Evolutionary conservation across 495 filamentous ascomycete genomes (phyloP).

Genomic region (Daldinia decipiens): DNA sequence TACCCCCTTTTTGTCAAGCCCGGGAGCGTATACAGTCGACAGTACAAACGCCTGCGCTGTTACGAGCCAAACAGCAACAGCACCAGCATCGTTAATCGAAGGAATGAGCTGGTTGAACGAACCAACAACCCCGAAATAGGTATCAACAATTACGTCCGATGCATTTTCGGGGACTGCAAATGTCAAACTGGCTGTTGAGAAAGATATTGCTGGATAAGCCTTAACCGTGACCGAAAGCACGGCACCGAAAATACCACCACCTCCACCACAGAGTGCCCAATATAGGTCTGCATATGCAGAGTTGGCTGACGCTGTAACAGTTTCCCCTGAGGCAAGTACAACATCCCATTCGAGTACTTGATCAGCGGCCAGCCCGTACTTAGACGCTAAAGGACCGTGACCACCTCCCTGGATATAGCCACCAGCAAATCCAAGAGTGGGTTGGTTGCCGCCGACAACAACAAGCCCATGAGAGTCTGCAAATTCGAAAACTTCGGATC

Average conservation of each 20-base stretch:
- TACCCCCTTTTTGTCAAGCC: background rate
- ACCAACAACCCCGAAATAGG: background rate
- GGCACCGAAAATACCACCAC: background rate
- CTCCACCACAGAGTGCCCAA: background rate
- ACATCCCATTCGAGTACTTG: background rate
- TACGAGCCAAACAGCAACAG: background rate
- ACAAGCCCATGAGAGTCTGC: background rate
- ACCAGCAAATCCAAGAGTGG: background rate
- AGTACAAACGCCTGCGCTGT: background rate
- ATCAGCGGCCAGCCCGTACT: background rate
- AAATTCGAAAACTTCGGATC: background rate
- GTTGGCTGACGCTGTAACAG: background rate
- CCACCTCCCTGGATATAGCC: background rate
- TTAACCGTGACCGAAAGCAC: background rate
- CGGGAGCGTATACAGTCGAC: background rate
- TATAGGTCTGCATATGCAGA: background rate
- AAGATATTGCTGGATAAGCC: background rate
- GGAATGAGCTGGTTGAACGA: background rate
- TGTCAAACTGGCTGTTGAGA: background rate
- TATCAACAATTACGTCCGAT: background rate
- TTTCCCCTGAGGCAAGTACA: background rate
- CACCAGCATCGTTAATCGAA: background rate
- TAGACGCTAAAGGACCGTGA: background rate
- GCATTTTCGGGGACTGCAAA: background rate
- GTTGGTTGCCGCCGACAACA: background rate